Conservation (phyloP, 2,329 filamentous ascomycete genomes). For the Cytospora piceae region DNA sequence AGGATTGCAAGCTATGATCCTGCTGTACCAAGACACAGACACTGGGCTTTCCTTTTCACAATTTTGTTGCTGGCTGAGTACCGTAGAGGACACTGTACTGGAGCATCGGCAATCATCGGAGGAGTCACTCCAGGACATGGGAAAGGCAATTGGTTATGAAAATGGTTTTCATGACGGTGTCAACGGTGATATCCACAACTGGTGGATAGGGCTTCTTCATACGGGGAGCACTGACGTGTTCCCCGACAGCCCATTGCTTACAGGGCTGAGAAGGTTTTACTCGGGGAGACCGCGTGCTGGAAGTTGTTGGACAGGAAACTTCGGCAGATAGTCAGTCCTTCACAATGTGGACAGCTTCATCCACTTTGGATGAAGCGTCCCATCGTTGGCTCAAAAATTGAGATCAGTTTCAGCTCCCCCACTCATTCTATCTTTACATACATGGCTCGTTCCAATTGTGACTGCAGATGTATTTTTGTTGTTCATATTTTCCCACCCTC, state of each 20-base stretch:
- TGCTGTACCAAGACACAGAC: constrained; percentile 12
- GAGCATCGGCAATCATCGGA: constrained; percentile 1
- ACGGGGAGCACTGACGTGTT: constrained; percentile 2
- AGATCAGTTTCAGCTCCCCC: constrained; percentile 26
- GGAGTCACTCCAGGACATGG: constrained; percentile 1
- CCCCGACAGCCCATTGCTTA: background rate
- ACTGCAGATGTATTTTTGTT: background rate
- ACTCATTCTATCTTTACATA: background rate
- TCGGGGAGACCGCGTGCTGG: constrained; percentile 4
- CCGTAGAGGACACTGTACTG: background rate
- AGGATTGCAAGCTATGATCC: constrained; percentile 12
- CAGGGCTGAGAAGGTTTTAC: constrained; percentile 17
- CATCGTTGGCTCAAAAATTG: constrained; percentile 16
- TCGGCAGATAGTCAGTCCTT: background rate
- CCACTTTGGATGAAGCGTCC: constrained; percentile 4
- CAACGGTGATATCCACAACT: constrained; percentile 3
- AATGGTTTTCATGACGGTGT: background rate
- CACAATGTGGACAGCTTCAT: constrained; percentile 26
- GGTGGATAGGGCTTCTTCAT: constrained; percentile 16
- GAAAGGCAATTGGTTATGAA: background rate
- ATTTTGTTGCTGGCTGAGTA: background rate
- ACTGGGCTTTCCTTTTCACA: constrained; percentile 13
- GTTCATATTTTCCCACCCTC: background rate
- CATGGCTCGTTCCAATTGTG: constrained; percentile 11
- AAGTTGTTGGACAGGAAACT: background rate